phyloP scores from a whole-genome alignment of 768 basidiomycete genomes.

The Hortiboletus flavorubellus region DNA sequence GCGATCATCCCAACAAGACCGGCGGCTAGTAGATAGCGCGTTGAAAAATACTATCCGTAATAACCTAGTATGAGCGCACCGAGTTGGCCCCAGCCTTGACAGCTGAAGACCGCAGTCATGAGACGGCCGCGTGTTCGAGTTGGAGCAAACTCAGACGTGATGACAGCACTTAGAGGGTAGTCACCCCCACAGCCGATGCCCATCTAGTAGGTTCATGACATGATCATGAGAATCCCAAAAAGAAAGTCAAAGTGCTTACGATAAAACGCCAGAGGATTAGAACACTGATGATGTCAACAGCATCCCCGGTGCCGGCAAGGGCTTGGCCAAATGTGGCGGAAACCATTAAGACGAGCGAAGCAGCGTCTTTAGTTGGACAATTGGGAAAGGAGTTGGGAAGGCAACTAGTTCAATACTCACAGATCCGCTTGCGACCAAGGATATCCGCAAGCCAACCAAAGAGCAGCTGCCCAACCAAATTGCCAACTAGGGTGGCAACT shows the following conservation, averaged over 20 bases:
- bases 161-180: conserved; percentile 78
- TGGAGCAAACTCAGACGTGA: conserved; percentile 86
- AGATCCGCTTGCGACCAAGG: conserved; percentile 76
- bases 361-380: conserved; percentile 36
- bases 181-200: conserved; percentile 87
- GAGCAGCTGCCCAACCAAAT: conserved; percentile 65
- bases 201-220: conserved; percentile 38
- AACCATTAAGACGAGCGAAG: conserved; percentile 70
- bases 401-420: conserved; percentile 40
- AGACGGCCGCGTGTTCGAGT: conserved; percentile 75
- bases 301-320: conserved; percentile 58
- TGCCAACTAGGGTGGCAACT: conserved; percentile 72
- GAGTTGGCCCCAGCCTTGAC: conserved; percentile 90
- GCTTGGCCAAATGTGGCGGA: conserved; percentile 77
- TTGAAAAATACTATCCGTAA: neutral
- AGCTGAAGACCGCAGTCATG: conserved; percentile 84
- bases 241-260: conserved; percentile 27
- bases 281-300: conserved; percentile 63
- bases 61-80: conserved; percentile 36
- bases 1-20: conserved; percentile 63
- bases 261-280: conserved; percentile 84
- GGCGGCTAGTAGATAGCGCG: conserved; percentile 41
- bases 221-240: neutral
- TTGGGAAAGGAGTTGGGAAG: neutral
- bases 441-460: conserved; percentile 78